Conservation (phyloP, 208 protist genomes). For the Acanthamoeba divionensis region DNA sequence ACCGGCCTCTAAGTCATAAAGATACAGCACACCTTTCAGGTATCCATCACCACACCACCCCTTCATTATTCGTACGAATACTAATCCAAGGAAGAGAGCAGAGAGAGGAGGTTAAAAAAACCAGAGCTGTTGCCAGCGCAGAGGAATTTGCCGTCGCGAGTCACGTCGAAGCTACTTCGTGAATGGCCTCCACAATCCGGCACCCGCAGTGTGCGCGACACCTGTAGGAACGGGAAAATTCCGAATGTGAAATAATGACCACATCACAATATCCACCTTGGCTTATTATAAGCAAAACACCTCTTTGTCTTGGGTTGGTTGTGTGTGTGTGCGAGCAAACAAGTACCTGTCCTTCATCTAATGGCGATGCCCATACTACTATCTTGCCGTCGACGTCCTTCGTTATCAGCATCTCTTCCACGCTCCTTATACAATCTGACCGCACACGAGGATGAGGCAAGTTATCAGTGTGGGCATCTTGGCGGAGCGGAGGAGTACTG, state of each 20-base stretch:
- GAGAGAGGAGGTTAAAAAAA: no score
- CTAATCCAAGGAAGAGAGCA: no score
- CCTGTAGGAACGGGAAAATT: neutral
- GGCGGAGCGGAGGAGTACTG: neutral
- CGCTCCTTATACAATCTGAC: neutral
- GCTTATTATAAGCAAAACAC: neutral
- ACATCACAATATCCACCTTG: neutral
- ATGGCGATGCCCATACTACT: neutral
- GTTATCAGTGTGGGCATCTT: neutral
- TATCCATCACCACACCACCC: no score
- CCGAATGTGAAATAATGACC: neutral
- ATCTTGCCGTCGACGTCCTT: constrained; percentile 41
- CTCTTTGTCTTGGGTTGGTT: neutral
- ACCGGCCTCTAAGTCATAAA: neutral
- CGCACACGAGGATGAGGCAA: neutral
- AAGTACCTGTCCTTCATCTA: neutral
- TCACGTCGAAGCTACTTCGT: constrained; percentile 30
- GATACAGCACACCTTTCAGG: neutral
- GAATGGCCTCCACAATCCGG: neutral
- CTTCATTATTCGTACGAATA: no score
- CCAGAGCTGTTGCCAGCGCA: constrained; percentile 24
- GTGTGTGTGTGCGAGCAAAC: neutral
- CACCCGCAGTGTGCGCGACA: neutral
- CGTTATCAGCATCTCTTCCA: neutral
- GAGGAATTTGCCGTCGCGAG: constrained; percentile 1